Percentiles rank a stretch among this genome's conserved stretches.
Conservation (phyloP, 169 alveolate species). For the Perkinsus marinus region DNA sequence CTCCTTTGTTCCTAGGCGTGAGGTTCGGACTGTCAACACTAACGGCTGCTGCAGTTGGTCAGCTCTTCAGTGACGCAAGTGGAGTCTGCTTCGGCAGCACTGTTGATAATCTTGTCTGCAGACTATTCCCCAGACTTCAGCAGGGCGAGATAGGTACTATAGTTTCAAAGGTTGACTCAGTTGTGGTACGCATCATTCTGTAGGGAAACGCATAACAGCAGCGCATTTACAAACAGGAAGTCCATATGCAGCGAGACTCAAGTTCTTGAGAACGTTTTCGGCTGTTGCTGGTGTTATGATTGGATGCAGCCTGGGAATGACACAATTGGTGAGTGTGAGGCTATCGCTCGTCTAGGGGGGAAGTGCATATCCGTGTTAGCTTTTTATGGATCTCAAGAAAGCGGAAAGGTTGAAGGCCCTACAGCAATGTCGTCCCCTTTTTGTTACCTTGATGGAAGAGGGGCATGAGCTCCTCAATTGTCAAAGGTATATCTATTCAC, state of each 20-base stretch:
- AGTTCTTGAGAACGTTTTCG: neutral
- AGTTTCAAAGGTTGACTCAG: neutral
- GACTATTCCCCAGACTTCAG: neutral
- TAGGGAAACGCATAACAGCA: neutral
- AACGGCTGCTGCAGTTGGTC: conserved; percentile 33
- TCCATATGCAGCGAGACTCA: neutral
- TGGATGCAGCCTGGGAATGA: neutral
- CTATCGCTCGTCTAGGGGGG: neutral
- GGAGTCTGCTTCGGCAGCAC: conserved; percentile 23
- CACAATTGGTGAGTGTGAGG: neutral
- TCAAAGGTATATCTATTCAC: neutral
- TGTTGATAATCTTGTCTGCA: neutral
- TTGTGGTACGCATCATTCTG: neutral
- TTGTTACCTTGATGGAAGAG: neutral
- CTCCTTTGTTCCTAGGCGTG: conserved; percentile 3
- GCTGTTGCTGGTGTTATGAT: neutral
- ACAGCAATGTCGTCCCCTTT: neutral
- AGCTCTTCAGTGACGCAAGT: conserved; percentile 29
- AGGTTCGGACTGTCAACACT: conserved; percentile 24
- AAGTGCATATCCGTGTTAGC: neutral
- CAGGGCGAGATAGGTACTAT: neutral
- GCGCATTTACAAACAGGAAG: neutral
- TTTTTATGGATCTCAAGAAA: conserved; percentile 18
- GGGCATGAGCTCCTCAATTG: neutral
- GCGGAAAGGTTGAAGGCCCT: conserved; percentile 15